Evolutionary conservation across 2,329 filamentous ascomycete species (phyloP).

Genomic region (Hypomyces perniciosus): DNA sequence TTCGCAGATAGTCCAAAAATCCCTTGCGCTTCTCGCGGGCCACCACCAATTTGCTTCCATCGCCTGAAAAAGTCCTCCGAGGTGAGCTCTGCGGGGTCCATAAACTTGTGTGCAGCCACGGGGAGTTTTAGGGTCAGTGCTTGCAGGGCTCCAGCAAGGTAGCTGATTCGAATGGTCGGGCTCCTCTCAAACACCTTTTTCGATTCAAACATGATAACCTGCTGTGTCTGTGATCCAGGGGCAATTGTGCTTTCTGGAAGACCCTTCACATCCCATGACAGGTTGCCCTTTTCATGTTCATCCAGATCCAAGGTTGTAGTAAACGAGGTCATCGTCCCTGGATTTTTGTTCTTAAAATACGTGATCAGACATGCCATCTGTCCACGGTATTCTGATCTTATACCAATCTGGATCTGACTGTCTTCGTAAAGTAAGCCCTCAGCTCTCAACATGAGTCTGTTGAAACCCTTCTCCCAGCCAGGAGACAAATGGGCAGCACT

Average conservation of each 20-base stretch:
- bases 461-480: conserved; percentile 89
- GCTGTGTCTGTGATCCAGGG: conserved; percentile 73
- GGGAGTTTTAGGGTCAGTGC: conserved; percentile 88
- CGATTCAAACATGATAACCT: conserved; percentile 91
- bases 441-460: conserved; percentile 67
- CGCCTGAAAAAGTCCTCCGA: conserved; percentile 97
- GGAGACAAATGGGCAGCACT: conserved; percentile 89
- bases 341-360: conserved; percentile 93
- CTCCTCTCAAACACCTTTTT: conserved; percentile 74
- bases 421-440: conserved; percentile 95
- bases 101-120: conserved; percentile 87
- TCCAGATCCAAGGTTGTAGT: conserved; percentile 90
- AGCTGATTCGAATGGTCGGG: conserved; percentile 89
- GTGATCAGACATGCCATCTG: conserved; percentile 92
- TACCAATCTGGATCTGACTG: conserved; percentile 83
- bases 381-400: conserved; percentile 91
- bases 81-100: conserved; percentile 81
- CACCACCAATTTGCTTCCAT: conserved; percentile 96
- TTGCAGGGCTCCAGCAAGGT: conserved; percentile 88
- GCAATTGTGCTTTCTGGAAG: conserved; percentile 77
- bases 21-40: conserved; percentile 77
- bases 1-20: conserved; percentile 63
- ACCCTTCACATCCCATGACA: conserved; percentile 83
- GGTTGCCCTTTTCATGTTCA: conserved; percentile 52
- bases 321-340: conserved; percentile 78